Conservation (phyloP, 2,329 filamentous ascomycete genomes). For the Emergomyces orientalis region DNA sequence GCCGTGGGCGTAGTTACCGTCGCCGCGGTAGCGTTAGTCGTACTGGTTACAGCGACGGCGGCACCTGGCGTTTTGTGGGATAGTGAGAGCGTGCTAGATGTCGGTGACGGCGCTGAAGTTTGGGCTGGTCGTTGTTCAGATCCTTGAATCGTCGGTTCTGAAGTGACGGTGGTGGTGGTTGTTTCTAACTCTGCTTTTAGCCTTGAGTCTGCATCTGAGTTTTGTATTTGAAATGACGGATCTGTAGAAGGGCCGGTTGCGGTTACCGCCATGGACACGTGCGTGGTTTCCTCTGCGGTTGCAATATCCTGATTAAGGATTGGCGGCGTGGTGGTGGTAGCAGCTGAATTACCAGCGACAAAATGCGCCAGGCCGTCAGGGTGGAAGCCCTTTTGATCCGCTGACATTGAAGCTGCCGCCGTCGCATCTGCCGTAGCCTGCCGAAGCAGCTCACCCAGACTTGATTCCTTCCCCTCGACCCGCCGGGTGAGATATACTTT, state of each 20-base stretch:
- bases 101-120: background rate
- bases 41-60: background rate
- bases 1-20: background rate
- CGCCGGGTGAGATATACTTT: conserved; percentile 51
- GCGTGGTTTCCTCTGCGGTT: background rate
- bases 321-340: background rate
- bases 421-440: conserved; percentile 12
- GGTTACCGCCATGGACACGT: background rate
- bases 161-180: background rate
- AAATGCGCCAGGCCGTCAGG: background rate
- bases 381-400: background rate
- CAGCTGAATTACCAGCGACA: background rate
- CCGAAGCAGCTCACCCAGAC: conserved; percentile 23
- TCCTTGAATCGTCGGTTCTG: background rate
- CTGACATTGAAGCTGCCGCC: background rate
- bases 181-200: background rate
- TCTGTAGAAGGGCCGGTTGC: background rate
- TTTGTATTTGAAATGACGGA: background rate
- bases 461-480: conserved; percentile 36
- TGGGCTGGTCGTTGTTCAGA: background rate
- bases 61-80: background rate
- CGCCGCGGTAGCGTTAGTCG: background rate
- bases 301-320: background rate
- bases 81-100: background rate
- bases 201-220: background rate